Evolutionary conservation across 345 rosid genomes (phyloP).

Genomic region (Erucastrum elatum): DNA sequence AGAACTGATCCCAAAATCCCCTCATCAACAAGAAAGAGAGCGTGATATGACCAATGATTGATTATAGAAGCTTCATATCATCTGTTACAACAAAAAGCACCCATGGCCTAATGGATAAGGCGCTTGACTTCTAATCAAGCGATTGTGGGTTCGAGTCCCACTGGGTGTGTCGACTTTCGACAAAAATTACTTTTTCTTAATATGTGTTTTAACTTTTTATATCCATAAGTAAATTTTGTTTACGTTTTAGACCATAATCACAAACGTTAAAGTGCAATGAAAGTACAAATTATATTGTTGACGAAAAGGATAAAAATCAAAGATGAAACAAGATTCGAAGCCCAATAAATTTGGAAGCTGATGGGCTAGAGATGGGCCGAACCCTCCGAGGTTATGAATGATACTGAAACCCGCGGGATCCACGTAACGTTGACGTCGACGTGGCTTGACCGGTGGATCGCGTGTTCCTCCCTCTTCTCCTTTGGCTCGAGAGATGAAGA

Average conservation of each 20-base stretch:
- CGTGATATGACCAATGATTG: too few relatives aligned
- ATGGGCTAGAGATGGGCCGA: background rate
- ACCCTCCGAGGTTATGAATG: background rate
- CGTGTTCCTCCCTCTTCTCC: background rate
- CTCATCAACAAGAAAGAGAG: too few relatives aligned
- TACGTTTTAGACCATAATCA: background rate
- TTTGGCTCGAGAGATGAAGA: background rate
- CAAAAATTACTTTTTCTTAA: background rate
- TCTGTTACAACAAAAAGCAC: background rate
- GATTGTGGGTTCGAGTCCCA: background rate
- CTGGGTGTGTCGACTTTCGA: background rate
- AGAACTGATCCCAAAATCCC: constrained; percentile 34
- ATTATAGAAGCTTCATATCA: too few relatives aligned
- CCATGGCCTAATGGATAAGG: background rate
- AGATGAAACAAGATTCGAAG: too few relatives aligned
- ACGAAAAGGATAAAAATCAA: too few relatives aligned
- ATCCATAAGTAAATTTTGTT: background rate
- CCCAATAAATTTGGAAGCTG: background rate
- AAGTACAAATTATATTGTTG: too few relatives aligned
- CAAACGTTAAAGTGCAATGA: background rate
- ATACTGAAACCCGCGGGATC: background rate
- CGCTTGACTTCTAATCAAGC: background rate
- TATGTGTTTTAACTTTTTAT: too few relatives aligned
- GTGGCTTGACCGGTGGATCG: background rate
- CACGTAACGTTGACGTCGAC: background rate